A percentile compares a stretch with the other conserved stretches of the same genome.
Conservation (phyloP, 2,329 filamentous ascomycete genomes). For the Hirsutella minnesotensis region DNA sequence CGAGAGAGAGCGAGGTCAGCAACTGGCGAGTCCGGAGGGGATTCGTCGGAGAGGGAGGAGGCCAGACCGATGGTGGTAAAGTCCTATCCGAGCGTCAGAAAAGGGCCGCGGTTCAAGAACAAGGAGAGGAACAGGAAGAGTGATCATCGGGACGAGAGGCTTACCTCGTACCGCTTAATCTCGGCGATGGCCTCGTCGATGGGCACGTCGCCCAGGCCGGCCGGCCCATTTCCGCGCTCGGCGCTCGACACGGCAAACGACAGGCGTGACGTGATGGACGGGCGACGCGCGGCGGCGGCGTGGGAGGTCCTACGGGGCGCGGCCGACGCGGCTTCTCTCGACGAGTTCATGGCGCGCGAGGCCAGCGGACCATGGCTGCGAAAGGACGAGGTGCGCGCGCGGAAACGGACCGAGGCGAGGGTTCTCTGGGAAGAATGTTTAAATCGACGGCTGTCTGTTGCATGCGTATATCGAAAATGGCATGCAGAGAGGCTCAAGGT, state of each 20-base stretch:
- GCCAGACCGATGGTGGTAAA: constrained; percentile 82
- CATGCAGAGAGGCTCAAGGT: too few relatives aligned
- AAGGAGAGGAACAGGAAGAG: neutral
- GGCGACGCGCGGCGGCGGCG: constrained; percentile 28
- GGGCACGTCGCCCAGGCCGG: constrained; percentile 47
- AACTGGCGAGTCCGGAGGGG: constrained; percentile 1
- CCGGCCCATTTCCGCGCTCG: constrained; percentile 50
- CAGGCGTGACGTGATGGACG: constrained; percentile 52
- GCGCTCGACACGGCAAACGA: constrained; percentile 54
- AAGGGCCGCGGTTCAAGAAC: neutral
- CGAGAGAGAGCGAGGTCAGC: constrained; percentile 14
- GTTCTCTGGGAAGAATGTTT: too few relatives aligned
- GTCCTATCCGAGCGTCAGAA: constrained; percentile 37
- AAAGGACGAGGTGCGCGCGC: neutral
- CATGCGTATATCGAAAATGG: too few relatives aligned
- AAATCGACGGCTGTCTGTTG: too few relatives aligned
- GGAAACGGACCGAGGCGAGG: neutral
- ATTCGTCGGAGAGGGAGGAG: constrained; percentile 2
- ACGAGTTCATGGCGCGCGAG: constrained; percentile 33
- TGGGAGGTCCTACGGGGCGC: constrained; percentile 29
- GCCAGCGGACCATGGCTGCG: constrained; percentile 26
- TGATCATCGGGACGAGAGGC: too few relatives aligned
- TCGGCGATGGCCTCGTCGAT: constrained; percentile 93
- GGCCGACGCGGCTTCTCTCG: constrained; percentile 42
- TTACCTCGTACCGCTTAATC: constrained; percentile 89